Base-by-base conservation (phyloP, 805 yeast genomes). In the Saccharomyces kudriavzevii region DNA sequence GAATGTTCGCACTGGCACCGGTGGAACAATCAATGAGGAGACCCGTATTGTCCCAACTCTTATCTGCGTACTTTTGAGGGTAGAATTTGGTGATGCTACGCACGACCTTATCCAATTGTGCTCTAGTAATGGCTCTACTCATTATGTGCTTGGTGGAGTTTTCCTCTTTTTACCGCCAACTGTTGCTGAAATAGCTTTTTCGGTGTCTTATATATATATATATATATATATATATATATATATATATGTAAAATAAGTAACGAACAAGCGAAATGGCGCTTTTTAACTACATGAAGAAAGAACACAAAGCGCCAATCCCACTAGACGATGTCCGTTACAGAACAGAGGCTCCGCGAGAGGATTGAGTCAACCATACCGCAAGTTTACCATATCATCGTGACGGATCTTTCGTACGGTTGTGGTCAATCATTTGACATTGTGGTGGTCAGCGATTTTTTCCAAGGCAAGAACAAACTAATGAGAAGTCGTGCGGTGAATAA, bases 351-450 rank as follows among this genome's bases (percentile, higher is more conserved):
- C 40, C 62, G 65, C 40, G 55, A 52, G 40, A 69, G 64, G 55
- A 57, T 70, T 8, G 53, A 60, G 45, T 50, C 55, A 3, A 47
- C 54, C n/a, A 57, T 70, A 8, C 63, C 68, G 20, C 60, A 64
- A 29, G 58, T 67, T 20, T 61, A 67, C 45, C 69, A 71, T 35
- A 63, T 63, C 17, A 63, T 69, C n/a, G 70, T 70, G 17, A 65
- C 69, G 5, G 76, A 72, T 54, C 72, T 76, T 59, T 75, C 84
- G 47, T 96, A 96, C 14, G 99, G 99, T 1, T 94, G 99, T 71
- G 99, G 99, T 4, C 97, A 92, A 69, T 96, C 98, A 2, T 92
- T 91, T 70, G 96, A 95, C 40, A 96, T 90, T 31, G 79, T 88
- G 5, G 91, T 95, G 27, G 96, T 94, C 9, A 70, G 84, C 5